Percentiles rank a stretch among this genome's conserved stretches.
These are phyloP conservation scores for Rhizopus microsporus DNA, from an alignment of 371 early-diverging fungal genomes.

Conservation along the genomic window DNA sequence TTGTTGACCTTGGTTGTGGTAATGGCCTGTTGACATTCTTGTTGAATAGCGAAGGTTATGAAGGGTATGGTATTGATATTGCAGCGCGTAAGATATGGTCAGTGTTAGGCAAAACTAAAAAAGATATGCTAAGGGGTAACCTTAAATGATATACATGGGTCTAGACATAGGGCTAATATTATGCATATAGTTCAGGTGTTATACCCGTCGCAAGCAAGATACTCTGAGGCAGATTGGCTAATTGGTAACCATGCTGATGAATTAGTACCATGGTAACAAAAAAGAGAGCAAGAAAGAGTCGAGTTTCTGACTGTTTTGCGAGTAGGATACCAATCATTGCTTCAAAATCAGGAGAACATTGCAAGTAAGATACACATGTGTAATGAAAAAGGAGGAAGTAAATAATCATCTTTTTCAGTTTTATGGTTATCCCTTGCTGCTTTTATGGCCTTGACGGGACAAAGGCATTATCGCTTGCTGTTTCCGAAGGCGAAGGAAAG, in stretches of 20 bases:
- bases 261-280: slow-evolving; percentile 76
- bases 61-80: slow-evolving; percentile 82
- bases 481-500: slow-evolving; percentile 58
- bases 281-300: too few species aligned
- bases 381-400: not conserved
- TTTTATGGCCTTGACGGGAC: slow-evolving; percentile 73
- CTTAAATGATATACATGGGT: slow-evolving; percentile 10
- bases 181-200: slow-evolving; percentile 56
- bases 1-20: slow-evolving; percentile 93
- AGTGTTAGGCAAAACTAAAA: slow-evolving; percentile 26
- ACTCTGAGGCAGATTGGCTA: slow-evolving; percentile 72
- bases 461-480: slow-evolving; percentile 42
- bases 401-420: slow-evolving; percentile 40
- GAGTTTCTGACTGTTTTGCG: slow-evolving; percentile 10
- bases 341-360: slow-evolving; percentile 55
- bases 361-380: slow-evolving; percentile 48
- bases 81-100: slow-evolving; percentile 80
- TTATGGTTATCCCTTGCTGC: slow-evolving; percentile 85
- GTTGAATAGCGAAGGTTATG: slow-evolving; percentile 75
- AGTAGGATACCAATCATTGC: slow-evolving; percentile 76
- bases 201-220: slow-evolving; percentile 54
- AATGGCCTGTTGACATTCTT: slow-evolving; percentile 88
- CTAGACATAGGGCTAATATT: not conserved
- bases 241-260: slow-evolving; percentile 94
- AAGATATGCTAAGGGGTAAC: slow-evolving; percentile 43